Percentiles rank a stretch among this genome's conserved stretches.
phyloP scores from a whole-genome alignment of 2,329 filamentous ascomycete genomes.

The Pseudomassariella vexata region DNA sequence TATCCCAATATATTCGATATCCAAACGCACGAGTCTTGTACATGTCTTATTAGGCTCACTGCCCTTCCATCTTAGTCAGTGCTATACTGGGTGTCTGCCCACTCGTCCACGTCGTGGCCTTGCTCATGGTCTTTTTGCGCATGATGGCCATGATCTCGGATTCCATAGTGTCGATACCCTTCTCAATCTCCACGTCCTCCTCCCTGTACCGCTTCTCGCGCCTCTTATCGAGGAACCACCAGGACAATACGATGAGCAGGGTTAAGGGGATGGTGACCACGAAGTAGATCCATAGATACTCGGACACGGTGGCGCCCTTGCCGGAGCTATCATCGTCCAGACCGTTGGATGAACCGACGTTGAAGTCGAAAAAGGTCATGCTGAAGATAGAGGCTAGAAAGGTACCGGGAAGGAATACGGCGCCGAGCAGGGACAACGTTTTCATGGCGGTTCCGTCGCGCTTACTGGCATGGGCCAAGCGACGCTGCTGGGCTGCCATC shows the following conservation, averaged over 20 bases:
- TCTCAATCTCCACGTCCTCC: conserved; percentile 48
- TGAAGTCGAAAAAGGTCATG: conserved; percentile 64
- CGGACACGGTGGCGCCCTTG: conserved; percentile 37
- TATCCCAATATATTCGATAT: no score
- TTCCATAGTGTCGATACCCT: conserved; percentile 51
- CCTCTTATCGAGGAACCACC: conserved; percentile 47
- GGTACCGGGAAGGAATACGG: conserved; percentile 57
- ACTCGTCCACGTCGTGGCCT: conserved; percentile 48
- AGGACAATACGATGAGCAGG: conserved; percentile 45
- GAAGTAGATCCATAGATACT: conserved; percentile 58
- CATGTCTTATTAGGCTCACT: no score
- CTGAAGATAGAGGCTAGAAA: conserved; percentile 60
- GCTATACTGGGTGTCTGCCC: conserved; percentile 4
- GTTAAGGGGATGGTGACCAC: conserved; percentile 55
- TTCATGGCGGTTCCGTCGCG: conserved; percentile 61
- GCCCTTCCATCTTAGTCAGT: conserved; percentile 12
- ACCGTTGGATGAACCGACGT: conserved; percentile 21
- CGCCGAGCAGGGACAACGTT: conserved; percentile 57
- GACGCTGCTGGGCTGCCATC: conserved; percentile 55
- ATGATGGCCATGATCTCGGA: conserved; percentile 50
- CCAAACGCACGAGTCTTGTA: no score
- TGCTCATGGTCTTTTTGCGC: conserved; percentile 51
- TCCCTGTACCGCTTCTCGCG: conserved; percentile 41
- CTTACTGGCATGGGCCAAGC: conserved; percentile 54
- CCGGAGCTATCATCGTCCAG: conserved; percentile 15